Conservation (phyloP, 768 basidiomycete genomes). For the Amanita rubescens region DNA sequence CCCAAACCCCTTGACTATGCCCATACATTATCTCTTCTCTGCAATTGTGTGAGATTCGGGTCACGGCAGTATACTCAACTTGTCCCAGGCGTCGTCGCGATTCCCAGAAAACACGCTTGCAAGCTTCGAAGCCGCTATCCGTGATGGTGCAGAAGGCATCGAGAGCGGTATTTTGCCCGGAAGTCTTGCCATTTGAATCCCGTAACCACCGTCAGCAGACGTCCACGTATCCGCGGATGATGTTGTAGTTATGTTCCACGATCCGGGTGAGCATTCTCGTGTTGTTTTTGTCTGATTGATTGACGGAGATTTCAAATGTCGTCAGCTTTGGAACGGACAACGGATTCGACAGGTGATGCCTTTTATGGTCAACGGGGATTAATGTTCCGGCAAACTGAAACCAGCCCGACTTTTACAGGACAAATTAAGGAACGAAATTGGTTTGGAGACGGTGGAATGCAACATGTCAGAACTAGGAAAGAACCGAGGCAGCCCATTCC, state of each 20-base stretch:
- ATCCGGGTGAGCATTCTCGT: conserved; percentile 50
- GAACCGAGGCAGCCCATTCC: conserved; percentile 83
- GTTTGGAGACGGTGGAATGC: conserved; percentile 63
- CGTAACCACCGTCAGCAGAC: conserved; percentile 66
- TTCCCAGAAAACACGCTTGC: conserved; percentile 94
- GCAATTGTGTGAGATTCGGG: neutral
- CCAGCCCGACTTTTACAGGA: conserved; percentile 33
- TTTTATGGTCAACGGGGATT: neutral
- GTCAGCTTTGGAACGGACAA: conserved; percentile 69
- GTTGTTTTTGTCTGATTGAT: conserved; percentile 7
- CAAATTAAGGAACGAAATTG: conserved; percentile 65
- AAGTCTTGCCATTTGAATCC: conserved; percentile 26
- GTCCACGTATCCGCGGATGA: conserved; percentile 89
- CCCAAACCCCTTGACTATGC: neutral
- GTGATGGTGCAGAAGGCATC: conserved; percentile 92
- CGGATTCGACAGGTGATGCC: conserved; percentile 56
- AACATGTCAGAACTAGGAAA: conserved; percentile 74
- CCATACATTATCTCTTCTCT: neutral
- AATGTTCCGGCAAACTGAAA: conserved; percentile 9
- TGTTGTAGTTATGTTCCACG: conserved; percentile 94
- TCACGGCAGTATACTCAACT: neutral
- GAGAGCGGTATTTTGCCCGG: conserved; percentile 81
- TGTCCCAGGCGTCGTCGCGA: conserved; percentile 65
- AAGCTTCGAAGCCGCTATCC: conserved; percentile 91
- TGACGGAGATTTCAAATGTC: neutral